Evolutionary conservation across 1,284 basidiomycete species (phyloP).

Genomic region (Hypsizygus ulmarius): DNA sequence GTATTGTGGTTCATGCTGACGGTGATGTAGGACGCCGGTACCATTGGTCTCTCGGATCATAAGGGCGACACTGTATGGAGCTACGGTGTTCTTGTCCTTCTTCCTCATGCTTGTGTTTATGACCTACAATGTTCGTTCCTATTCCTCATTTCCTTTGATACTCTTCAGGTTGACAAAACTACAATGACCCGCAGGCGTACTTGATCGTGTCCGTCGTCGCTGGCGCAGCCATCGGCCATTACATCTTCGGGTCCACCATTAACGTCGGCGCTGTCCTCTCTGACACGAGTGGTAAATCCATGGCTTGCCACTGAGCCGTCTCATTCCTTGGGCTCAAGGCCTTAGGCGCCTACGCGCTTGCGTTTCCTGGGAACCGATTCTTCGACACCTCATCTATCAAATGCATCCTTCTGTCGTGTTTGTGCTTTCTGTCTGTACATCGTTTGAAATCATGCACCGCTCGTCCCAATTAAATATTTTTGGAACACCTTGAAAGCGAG

Average conservation of each 20-base stretch:
- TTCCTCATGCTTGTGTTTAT: slow-evolving; percentile 88
- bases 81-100: slow-evolving; percentile 70
- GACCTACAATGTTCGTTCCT: slow-evolving; percentile 73
- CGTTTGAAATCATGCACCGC: background rate
- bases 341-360: too few relatives aligned
- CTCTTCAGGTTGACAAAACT: slow-evolving; percentile 4
- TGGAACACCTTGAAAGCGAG: background rate
- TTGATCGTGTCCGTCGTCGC: slow-evolving; percentile 71
- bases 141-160: slow-evolving; percentile 3
- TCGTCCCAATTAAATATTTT: background rate
- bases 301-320: slow-evolving; percentile 46
- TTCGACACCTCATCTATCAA: too few relatives aligned
- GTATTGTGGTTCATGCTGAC: background rate
- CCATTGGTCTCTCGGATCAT: slow-evolving; percentile 50
- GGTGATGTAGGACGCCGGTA: slow-evolving; percentile 40
- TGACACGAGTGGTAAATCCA: slow-evolving; percentile 52
- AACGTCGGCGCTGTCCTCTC: slow-evolving; percentile 55
- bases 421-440: background rate
- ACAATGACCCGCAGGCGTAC: slow-evolving; percentile 56
- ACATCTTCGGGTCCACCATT: slow-evolving; percentile 59
- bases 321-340: too few relatives aligned
- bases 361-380: too few relatives aligned
- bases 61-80: slow-evolving; percentile 65
- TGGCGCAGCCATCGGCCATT: slow-evolving; percentile 73
- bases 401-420: too few relatives aligned